Evolutionary conservation across 257 asterid genomes (phyloP).

Genomic region (Fraxinus americana): DNA sequence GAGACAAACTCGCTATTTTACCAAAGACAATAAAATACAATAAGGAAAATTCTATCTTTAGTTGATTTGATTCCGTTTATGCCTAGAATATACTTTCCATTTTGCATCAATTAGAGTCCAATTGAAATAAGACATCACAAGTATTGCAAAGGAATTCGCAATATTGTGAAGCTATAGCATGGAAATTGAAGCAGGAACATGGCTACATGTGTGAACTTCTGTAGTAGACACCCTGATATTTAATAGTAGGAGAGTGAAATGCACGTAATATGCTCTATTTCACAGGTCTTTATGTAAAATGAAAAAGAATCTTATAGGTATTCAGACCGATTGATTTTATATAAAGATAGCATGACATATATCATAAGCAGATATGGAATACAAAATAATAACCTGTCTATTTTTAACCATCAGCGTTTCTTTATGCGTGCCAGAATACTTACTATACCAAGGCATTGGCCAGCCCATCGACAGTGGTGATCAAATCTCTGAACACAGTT

Average conservation of each 20-base stretch:
- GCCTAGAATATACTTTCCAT: no score
- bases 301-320: neutral
- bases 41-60: no score
- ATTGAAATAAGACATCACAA: neutral
- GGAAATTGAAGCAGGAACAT: neutral
- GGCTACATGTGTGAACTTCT: neutral
- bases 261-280: neutral
- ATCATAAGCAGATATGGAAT: neutral
- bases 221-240: neutral
- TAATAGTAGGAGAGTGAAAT: neutral
- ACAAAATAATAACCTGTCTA: neutral
- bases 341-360: neutral
- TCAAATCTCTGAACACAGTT: slow-evolving; percentile 88
- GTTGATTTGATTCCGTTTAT: no score
- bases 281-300: neutral
- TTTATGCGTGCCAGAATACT: slow-evolving; percentile 11
- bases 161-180: neutral
- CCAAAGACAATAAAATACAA: no score
- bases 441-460: no score
- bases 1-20: no score
- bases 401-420: neutral
- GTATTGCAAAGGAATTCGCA: no score
- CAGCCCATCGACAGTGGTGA: slow-evolving; percentile 49
- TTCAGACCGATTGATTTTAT: neutral
- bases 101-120: neutral